Evolutionary conservation across 371 early-diverging fungal species (phyloP).

Genomic region (Rhizopus sp.): DNA sequence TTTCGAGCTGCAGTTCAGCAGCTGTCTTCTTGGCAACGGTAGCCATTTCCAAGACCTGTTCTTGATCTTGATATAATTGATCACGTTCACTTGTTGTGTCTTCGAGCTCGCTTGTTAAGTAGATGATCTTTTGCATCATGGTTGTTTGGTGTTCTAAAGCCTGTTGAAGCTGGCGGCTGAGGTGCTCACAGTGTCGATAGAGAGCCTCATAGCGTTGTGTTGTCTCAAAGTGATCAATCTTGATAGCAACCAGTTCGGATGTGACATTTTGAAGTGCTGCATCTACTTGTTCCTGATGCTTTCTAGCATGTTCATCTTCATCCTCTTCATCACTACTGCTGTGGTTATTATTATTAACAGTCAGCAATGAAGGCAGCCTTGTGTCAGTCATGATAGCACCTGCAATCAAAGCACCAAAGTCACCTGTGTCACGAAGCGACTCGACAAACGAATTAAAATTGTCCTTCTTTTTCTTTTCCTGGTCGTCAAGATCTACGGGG

Average conservation of each 20-base stretch:
- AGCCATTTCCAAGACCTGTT: slow-evolving; percentile 34
- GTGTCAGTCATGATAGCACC: slow-evolving; percentile 18
- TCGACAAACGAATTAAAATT: slow-evolving; percentile 40
- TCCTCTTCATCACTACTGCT: slow-evolving; percentile 9
- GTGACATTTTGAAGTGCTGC: slow-evolving; percentile 30
- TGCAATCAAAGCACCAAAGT: slow-evolving; percentile 50
- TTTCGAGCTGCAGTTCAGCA: slow-evolving; percentile 43
- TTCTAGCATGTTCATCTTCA: slow-evolving; percentile 12
- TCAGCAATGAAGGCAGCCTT: neutral
- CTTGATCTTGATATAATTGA: slow-evolving; percentile 39
- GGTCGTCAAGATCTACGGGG: slow-evolving; percentile 5
- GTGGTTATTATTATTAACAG: neutral
- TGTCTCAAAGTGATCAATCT: slow-evolving; percentile 43
- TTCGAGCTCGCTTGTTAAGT: slow-evolving; percentile 32
- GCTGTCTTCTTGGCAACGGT: slow-evolving; percentile 44
- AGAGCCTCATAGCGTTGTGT: slow-evolving; percentile 45
- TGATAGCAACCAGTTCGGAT: slow-evolving; percentile 40
- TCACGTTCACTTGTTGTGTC: slow-evolving; percentile 33
- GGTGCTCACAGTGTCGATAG: slow-evolving; percentile 36
- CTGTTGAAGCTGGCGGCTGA: slow-evolving; percentile 26
- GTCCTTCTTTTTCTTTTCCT: slow-evolving; percentile 7
- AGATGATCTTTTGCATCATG: slow-evolving; percentile 26
- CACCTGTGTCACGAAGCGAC: slow-evolving; percentile 40
- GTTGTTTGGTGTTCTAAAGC: slow-evolving; percentile 18
- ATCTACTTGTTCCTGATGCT: slow-evolving; percentile 3